Percentiles rank a stretch among this genome's conserved stretches.
Conservation (phyloP, 2,329 filamentous ascomycete species). For the Trichoderma koningiopsis region DNA sequence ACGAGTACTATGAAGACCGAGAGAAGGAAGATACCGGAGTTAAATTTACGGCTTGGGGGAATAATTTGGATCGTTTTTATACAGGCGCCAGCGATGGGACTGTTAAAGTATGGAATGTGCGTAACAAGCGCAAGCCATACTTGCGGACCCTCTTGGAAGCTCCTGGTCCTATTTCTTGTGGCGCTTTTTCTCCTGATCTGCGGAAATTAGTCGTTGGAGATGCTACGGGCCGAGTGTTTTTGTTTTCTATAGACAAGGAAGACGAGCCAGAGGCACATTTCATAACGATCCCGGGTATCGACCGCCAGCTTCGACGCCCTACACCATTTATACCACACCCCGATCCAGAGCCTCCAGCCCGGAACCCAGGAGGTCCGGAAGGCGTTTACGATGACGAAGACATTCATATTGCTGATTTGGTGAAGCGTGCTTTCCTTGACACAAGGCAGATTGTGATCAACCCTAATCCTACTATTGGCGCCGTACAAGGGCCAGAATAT, state of each 20-base stretch:
- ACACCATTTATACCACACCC: conserved; percentile 53
- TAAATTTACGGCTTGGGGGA: conserved; percentile 65
- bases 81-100: conserved; percentile 65
- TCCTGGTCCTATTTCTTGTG: conserved; percentile 58
- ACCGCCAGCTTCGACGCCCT: conserved; percentile 47
- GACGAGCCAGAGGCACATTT: conserved; percentile 42
- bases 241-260: conserved; percentile 54
- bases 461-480: conserved; percentile 53
- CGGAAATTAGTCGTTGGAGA: conserved; percentile 61
- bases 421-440: conserved; percentile 40
- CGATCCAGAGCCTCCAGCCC: conserved; percentile 48
- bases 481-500: conserved; percentile 59
- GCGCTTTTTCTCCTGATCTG: conserved; percentile 59
- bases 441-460: conserved; percentile 46
- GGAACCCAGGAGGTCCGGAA: conserved; percentile 28
- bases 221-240: conserved; percentile 60
- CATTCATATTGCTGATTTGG: conserved; percentile 31
- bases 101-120: conserved; percentile 65
- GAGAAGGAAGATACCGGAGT: conserved; percentile 63
- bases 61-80: conserved; percentile 59
- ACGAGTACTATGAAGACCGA: conserved; percentile 47
- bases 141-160: conserved; percentile 57
- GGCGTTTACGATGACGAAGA: conserved; percentile 21
- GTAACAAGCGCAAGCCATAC: conserved; percentile 46
- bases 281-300: conserved; percentile 40